Percentiles rank a stretch among this genome's conserved stretches.
Evolutionary conservation across 805 yeast genomes (phyloP).

Genomic region (Candida verbasci): DNA sequence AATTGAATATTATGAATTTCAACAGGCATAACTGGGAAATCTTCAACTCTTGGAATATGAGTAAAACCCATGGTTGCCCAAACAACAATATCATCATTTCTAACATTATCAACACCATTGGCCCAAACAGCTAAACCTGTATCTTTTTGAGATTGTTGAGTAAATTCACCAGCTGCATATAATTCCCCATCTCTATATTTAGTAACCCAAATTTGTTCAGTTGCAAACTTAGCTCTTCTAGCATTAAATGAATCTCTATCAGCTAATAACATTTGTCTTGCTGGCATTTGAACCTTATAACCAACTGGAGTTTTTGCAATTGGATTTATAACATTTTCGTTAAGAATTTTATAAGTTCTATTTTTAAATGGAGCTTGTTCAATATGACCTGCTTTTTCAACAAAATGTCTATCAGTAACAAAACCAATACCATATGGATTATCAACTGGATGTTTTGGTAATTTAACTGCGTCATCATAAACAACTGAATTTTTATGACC

Average conservation of each 20-base stretch:
- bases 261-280: conserved; percentile 72
- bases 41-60: conserved; percentile 79
- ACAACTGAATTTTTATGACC: conserved; percentile 74
- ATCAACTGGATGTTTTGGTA: conserved; percentile 47
- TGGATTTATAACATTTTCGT: conserved; percentile 68
- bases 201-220: conserved; percentile 79
- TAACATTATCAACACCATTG: conserved; percentile 59
- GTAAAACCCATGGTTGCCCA: conserved; percentile 83
- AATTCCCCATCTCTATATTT: conserved; percentile 68
- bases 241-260: conserved; percentile 57
- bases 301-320: conserved; percentile 69
- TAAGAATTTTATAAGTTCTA: conserved; percentile 71
- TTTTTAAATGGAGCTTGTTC: conserved; percentile 74
- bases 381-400: conserved; percentile 67
- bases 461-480: conserved; percentile 62
- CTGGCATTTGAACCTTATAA: conserved; percentile 69
- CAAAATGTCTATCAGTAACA: conserved; percentile 53
- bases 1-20: conserved; percentile 65
- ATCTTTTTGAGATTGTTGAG: conserved; percentile 71
- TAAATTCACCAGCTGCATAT: conserved; percentile 82
- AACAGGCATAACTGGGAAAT: conserved; percentile 88
- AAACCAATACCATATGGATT: conserved; percentile 74
- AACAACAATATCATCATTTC: conserved; percentile 71
- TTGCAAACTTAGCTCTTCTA: conserved; percentile 71
- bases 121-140: conserved; percentile 73